Base-by-base conservation (phyloP, 148 eudicot species). In the Fallopia convolvulus region DNA sequence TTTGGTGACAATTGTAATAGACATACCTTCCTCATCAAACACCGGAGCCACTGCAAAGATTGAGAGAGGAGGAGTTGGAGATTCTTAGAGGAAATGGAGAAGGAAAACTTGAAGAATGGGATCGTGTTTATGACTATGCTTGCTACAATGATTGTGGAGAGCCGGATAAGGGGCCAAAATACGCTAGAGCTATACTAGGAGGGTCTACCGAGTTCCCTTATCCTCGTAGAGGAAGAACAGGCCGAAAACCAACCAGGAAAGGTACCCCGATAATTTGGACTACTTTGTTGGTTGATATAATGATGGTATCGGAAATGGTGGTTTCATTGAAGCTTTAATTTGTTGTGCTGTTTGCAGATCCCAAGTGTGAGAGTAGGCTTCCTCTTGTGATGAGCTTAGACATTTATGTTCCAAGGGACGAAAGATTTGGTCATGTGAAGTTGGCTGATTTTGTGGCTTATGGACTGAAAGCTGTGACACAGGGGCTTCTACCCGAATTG, bases 71-170 rank as follows among this genome's bases (percentile, higher is more conserved):
- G 55, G 98, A 93, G 77, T 70, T 93, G n/a, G 79, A 75, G 82
- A 81, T 68, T n/a, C 73, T 93, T 53, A 84, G 92, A 81, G 98
- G 98, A 75, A 86, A 61, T 76, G 97, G 97, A 79, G 83, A 77
- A 42, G 94, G 88, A 52, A 79, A 88, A 80, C 88, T 87, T 5
- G 85, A 93, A 77, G 94, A 93, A 81, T 93, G 97, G 98, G 97
- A 93, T 48, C 88, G 98, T 18, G 88, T 93, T 5, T 93, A 93
- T 78, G 98, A 93, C 84, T 93, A 90, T 74, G 98, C 89, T 32
- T 70, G 63, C 75, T 93, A 93, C 78, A 89, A 93, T 78, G 98
- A 93, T 82, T 82, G 87, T 60, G 91, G 94, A 44, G 90, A 88
- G 56, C 93, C 98, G 0, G 93, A 89, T 71, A 84, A 78, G 48